phyloP scores from a whole-genome alignment of 2,329 filamentous ascomycete genomes.

The Apiospora hydei region DNA sequence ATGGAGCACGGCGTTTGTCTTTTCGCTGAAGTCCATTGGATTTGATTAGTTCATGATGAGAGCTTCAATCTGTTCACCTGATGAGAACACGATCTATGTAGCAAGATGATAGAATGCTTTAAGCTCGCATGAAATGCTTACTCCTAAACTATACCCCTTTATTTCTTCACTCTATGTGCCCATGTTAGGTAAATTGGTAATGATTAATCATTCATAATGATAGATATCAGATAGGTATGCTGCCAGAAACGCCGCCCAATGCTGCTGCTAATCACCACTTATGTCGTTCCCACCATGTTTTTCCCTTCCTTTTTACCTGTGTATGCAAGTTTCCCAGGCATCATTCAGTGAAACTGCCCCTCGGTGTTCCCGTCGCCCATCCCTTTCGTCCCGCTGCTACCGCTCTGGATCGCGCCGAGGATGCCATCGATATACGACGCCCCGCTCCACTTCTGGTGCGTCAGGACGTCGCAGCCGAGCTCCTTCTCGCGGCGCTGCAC shows the following conservation, averaged over 20 bases:
- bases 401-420: constrained; percentile 87
- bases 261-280: constrained; percentile 5
- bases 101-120: neutral
- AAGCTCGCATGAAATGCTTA: neutral
- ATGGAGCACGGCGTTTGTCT: constrained; percentile 18
- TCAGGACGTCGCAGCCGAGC: constrained; percentile 87
- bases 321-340: too few species aligned
- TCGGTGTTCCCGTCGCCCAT: constrained; percentile 97
- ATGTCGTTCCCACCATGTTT: neutral
- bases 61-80: neutral
- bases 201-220: neutral
- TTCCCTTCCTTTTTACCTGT: neutral
- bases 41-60: neutral
- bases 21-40: neutral
- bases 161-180: neutral
- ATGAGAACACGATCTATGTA: neutral
- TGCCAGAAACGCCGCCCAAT: constrained; percentile 26
- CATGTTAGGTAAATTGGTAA: neutral
- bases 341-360: constrained; percentile 59
- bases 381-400: constrained; percentile 86
- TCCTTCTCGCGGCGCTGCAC: constrained; percentile 93
- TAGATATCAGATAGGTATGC: neutral
- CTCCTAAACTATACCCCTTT: neutral
- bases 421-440: constrained; percentile 84
- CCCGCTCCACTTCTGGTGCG: constrained; percentile 86